phyloP scores from a whole-genome alignment of 345 rosid species.

The Microthlaspi erraticum region DNA sequence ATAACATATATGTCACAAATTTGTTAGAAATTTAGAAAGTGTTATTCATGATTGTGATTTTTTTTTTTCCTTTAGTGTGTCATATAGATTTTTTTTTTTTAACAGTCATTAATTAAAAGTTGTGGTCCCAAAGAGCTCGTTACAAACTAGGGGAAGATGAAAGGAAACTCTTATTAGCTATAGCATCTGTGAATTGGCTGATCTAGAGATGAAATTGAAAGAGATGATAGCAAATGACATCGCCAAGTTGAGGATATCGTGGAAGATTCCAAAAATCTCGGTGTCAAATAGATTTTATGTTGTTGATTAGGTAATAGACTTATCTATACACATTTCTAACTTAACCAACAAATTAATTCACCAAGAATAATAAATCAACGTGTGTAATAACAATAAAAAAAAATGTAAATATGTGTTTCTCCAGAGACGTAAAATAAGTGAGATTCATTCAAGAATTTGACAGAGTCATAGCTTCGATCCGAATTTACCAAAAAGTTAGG shows the following conservation, averaged over 20 bases:
- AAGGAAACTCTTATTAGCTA: too few species aligned
- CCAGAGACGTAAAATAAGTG: too few species aligned
- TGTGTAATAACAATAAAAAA: background rate
- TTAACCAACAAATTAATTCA: background rate
- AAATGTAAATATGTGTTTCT: too few species aligned
- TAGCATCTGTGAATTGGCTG: too few species aligned
- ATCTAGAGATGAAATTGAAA: too few species aligned
- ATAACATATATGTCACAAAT: background rate
- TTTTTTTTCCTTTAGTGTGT: background rate
- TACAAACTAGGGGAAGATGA: too few species aligned
- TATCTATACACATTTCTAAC: background rate
- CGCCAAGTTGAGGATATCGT: too few species aligned
- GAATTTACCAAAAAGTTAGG: slow-evolving; percentile 25
- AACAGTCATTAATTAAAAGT: too few species aligned
- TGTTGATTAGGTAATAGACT: background rate
- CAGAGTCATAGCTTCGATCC: slow-evolving; percentile 30
- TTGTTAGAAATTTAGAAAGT: background rate
- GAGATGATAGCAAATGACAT: too few species aligned
- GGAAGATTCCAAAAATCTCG: too few species aligned
- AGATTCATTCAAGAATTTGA: slow-evolving; percentile 3
- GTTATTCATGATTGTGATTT: background rate
- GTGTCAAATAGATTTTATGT: too few species aligned
- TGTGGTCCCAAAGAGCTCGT: too few species aligned
- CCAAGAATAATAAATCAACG: background rate
- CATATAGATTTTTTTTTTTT: background rate